A percentile compares a stretch with the other conserved stretches of the same genome.
These are phyloP conservation scores for Paradendryphiella salina DNA, from an alignment of 2,329 filamentous ascomycete species.

Conservation along the genomic window DNA sequence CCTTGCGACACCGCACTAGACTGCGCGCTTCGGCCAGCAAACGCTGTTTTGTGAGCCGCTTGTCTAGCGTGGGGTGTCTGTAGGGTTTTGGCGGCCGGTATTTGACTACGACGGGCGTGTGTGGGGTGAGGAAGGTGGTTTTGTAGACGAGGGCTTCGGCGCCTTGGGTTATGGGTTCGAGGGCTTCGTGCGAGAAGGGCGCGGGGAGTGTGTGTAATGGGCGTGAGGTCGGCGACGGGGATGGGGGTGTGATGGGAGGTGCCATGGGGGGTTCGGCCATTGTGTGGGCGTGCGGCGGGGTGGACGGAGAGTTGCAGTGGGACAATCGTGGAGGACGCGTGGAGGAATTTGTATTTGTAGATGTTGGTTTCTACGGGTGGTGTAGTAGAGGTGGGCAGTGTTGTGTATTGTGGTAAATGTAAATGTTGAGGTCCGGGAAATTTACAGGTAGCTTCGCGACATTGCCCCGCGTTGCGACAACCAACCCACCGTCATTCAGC, in stretches of 20 bases:
- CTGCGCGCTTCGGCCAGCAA: slow-evolving; percentile 88
- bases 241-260: slow-evolving; percentile 24
- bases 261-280: slow-evolving; percentile 31
- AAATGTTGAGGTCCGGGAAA: not conserved
- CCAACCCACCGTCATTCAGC: too few species aligned
- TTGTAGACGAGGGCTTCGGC: slow-evolving; percentile 94
- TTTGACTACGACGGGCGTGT: slow-evolving; percentile 78
- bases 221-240: slow-evolving; percentile 24
- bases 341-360: not conserved
- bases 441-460: too few species aligned
- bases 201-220: slow-evolving; percentile 35
- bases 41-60: slow-evolving; percentile 80
- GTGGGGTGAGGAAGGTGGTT: slow-evolving; percentile 73
- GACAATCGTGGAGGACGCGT: too few species aligned
- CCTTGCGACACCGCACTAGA: slow-evolving; percentile 73
- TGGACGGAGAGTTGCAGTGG: too few species aligned
- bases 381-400: not conserved
- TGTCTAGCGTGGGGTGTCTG: slow-evolving; percentile 86
- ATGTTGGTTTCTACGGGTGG: not conserved
- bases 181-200: slow-evolving; percentile 57
- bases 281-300: not conserved
- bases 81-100: slow-evolving; percentile 89
- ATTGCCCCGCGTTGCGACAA: slow-evolving; percentile 14
- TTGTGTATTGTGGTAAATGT: not conserved
- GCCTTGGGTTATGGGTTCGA: slow-evolving; percentile 82